Evolutionary conservation across 139 green algal species (phyloP), one percentile per base, ranked within the genome.

Genomic region (Chlorella vulgaris): DNA sequence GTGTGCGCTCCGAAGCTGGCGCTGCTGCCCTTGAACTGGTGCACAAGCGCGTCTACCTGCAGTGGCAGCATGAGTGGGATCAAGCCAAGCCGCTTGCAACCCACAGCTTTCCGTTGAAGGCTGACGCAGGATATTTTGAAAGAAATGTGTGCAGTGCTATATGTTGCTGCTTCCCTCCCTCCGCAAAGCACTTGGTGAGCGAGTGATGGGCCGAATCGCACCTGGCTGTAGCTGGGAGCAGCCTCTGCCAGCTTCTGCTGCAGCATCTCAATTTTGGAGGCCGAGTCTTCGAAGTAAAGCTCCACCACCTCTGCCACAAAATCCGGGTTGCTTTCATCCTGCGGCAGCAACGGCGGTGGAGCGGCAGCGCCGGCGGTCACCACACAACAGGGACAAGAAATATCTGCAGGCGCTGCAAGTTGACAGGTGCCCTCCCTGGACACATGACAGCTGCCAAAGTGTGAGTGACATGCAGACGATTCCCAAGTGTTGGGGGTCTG

Each of bases 11-110:
- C 87, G 70, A 91, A 87, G 66, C 86, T 93, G 26, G 93, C 92
- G 79, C 84, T 92, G 88, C 90, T 95, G 73, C 93, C 93, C 66
- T 97, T 97, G 83, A 97, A 95, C 89, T 97, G 93, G 82, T 97
- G 93, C 74, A 94, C 92, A 2, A 97, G 78, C 47, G 90, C 83
- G 75, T 97, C 93, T 1, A 97, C 77, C 58, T 94, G 88, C 29
- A 84, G 35, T 22, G 5, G 35, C 33, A 71, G 35, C 35, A 4
- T 71, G 0, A 42, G 65, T 43, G n/a, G 22, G 33, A 70, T 43
- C 63, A 29, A 29, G 55, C 55, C 5, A 29, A 65, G 15, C 13
- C 47, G 13, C 15, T 55, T 55, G 47, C 47, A 55, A 10, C 13
- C 47, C 15, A 15, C 47, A 55, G 15, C 47, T 24, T 10, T 15